Conservation (phyloP, 164 flowering plant species). For the Magnolia officinalis region DNA sequence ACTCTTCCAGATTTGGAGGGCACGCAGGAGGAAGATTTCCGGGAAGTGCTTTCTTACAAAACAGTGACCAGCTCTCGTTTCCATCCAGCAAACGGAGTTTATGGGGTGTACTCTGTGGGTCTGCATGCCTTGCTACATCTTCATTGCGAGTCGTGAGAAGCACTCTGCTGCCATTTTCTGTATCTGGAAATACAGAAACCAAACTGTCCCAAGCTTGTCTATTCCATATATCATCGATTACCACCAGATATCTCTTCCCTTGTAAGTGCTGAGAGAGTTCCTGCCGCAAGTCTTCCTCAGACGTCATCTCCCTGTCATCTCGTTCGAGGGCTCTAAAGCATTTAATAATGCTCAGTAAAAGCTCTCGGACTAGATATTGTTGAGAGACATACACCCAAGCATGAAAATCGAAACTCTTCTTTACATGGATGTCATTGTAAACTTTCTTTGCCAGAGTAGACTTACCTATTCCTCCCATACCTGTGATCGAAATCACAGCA, state of each 20-base stretch:
- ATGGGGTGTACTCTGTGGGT: not conserved
- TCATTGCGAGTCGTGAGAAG: conserved; percentile 5
- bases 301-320: not conserved
- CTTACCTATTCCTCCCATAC: conserved; percentile 23
- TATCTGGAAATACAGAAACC: not conserved
- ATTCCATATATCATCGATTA: not conserved
- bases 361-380: not conserved
- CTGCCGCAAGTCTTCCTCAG: not conserved
- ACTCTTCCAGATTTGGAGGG: not conserved
- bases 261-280: not conserved
- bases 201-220: not conserved
- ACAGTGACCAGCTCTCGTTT: not conserved
- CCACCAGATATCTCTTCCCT: conserved; percentile 4
- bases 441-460: conserved; percentile 18
- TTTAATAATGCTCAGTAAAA: not conserved
- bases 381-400: conserved; percentile 17
- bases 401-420: conserved; percentile 9
- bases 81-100: not conserved
- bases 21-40: not conserved
- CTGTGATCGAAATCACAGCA: conserved; percentile 6
- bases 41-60: not conserved
- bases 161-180: conserved; percentile 6
- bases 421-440: not conserved
- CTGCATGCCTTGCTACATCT: not conserved
- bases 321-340: not conserved